phyloP scores from a whole-genome alignment of 2,329 filamentous ascomycete genomes.

The Venturia oleaginea region DNA sequence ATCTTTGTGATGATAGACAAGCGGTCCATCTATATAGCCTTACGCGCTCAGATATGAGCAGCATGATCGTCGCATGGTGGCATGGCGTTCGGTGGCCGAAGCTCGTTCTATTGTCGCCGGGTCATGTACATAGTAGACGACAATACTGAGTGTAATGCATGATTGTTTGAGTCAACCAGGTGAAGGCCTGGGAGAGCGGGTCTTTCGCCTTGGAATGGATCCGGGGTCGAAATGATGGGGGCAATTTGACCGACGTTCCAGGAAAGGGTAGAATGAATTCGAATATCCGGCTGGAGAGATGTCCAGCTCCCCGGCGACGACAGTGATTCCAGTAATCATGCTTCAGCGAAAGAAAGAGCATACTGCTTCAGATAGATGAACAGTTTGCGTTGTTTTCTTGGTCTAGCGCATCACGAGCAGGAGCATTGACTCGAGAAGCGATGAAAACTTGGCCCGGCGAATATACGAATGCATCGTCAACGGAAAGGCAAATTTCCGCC shows the following conservation, averaged over 20 bases:
- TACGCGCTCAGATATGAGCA: not conserved
- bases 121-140: not conserved
- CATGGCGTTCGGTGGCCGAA: not conserved
- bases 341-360: no score
- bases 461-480: not conserved
- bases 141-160: not conserved
- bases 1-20: not conserved
- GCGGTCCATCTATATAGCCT: not conserved
- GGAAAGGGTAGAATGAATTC: no score
- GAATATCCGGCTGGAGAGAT: no score
- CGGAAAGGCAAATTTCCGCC: not conserved
- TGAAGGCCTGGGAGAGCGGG: not conserved
- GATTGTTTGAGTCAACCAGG: not conserved
- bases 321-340: no score
- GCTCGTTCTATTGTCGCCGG: not conserved
- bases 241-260: no score
- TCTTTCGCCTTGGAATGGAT: not conserved
- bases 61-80: not conserved
- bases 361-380: not conserved
- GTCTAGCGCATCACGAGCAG: not conserved
- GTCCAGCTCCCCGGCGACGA: no score
- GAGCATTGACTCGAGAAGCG: not conserved
- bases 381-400: not conserved
- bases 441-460: not conserved
- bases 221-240: no score